phyloP scores from a whole-genome alignment of 768 basidiomycete genomes.

The Suillus bovinus region DNA sequence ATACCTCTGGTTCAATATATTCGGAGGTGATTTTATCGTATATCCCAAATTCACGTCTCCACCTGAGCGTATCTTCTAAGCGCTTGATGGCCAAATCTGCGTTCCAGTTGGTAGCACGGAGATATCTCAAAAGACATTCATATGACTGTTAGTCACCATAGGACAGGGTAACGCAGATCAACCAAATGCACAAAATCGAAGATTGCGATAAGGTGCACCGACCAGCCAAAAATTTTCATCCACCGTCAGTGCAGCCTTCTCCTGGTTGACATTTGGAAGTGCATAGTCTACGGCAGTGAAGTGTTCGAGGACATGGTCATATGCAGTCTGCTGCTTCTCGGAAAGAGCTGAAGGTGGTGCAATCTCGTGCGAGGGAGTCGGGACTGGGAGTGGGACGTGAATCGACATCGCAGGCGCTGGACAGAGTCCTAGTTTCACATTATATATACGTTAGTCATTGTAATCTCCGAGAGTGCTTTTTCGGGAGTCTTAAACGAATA shows the following conservation, averaged over 20 bases:
- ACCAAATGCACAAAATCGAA: background rate
- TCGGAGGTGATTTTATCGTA: conserved; percentile 61
- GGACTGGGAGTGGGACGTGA: conserved; percentile 25
- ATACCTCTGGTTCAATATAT: conserved; percentile 73
- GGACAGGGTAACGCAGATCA: conserved; percentile 9
- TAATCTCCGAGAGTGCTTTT: background rate
- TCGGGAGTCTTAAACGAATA: background rate
- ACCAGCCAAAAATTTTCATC: conserved; percentile 80
- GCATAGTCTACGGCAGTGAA: conserved; percentile 54
- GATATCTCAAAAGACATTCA: conserved; percentile 76
- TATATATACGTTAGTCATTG: background rate
- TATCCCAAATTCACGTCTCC: conserved; percentile 80
- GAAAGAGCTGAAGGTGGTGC: conserved; percentile 40
- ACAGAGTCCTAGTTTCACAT: conserved; percentile 1
- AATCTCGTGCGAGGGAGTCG: conserved; percentile 24
- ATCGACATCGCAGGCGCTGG: conserved; percentile 2
- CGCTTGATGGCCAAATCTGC: conserved; percentile 56
- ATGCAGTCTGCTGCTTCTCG: conserved; percentile 47
- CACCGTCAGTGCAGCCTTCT: conserved; percentile 51
- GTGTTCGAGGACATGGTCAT: conserved; percentile 56
- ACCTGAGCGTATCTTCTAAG: conserved; percentile 72
- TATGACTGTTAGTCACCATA: conserved; percentile 39
- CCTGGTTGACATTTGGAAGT: conserved; percentile 45
- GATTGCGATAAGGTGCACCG: conserved; percentile 23
- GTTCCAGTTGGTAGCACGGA: conserved; percentile 80